These are phyloP conservation scores for Moricandia arvensis DNA, from an alignment of 345 rosid genomes.

Conservation along the genomic window DNA sequence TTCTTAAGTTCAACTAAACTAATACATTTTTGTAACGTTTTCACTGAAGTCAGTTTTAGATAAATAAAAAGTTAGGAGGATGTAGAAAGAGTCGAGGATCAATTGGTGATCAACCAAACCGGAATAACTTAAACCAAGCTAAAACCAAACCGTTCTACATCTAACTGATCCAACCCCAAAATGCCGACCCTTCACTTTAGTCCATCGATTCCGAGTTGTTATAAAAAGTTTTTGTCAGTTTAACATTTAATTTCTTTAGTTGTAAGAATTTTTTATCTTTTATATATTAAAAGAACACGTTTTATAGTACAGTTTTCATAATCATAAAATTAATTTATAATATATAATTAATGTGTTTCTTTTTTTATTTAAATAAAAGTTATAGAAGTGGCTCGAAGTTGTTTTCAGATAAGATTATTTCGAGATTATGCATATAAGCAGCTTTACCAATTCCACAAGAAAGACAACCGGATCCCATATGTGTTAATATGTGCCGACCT, in stretches of 20 bases:
- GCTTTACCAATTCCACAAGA: not conserved
- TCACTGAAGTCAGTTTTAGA: not conserved
- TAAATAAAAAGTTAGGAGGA: not conserved
- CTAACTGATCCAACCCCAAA: not conserved
- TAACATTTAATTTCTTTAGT: too few relatives aligned
- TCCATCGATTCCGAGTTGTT: too few relatives aligned
- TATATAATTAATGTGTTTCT: too few relatives aligned
- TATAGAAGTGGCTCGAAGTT: not conserved
- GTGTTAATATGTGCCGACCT: not conserved
- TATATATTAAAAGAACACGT: too few relatives aligned
- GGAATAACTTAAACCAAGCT: not conserved
- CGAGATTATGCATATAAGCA: not conserved
- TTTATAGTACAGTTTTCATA: too few relatives aligned
- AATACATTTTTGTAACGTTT: not conserved
- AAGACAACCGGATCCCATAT: not conserved
- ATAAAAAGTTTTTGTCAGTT: too few relatives aligned
- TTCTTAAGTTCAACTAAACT: not conserved
- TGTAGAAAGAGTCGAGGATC: not conserved
- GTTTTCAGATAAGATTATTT: not conserved
- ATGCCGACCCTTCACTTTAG: not conserved
- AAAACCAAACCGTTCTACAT: not conserved
- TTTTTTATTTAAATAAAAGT: too few relatives aligned
- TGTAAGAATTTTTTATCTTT: not conserved
- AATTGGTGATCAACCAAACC: not conserved
- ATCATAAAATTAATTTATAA: too few relatives aligned